Conservation (phyloP, 2,329 filamentous ascomycete genomes). For the Aureobasidium sp. region DNA sequence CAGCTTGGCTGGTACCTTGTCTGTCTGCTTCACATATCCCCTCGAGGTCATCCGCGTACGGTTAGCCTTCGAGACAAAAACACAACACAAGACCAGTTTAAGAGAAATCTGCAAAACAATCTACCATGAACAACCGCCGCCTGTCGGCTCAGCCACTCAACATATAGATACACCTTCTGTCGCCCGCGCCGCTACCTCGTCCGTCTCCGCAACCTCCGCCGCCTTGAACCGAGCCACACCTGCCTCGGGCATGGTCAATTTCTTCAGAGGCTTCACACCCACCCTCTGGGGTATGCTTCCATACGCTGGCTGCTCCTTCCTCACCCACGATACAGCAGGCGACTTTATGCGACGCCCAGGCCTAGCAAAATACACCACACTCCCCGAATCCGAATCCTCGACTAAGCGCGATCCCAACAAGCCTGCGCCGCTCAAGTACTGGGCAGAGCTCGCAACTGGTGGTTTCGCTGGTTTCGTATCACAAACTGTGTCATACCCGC, state of each 20-base stretch:
- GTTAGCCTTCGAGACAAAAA: constrained; percentile 86
- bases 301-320: constrained; percentile 90
- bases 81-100: constrained; percentile 60
- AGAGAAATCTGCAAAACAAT: constrained; percentile 75
- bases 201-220: constrained; percentile 34
- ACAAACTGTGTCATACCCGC: constrained; percentile 85
- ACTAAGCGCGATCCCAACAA: constrained; percentile 39
- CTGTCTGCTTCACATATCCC: constrained; percentile 93
- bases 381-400: constrained; percentile 41
- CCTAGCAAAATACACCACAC: constrained; percentile 65
- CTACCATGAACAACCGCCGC: constrained; percentile 61
- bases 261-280: constrained; percentile 88
- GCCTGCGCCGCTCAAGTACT: constrained; percentile 65
- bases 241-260: constrained; percentile 68
- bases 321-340: constrained; percentile 85
- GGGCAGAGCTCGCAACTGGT: constrained; percentile 78
- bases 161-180: constrained; percentile 18
- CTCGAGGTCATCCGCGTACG: constrained; percentile 88
- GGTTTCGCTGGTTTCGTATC: constrained; percentile 81
- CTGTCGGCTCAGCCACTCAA: constrained; percentile 16
- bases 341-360: constrained; percentile 67
- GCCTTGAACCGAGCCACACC: constrained; percentile 48
- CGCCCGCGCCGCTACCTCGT: constrained; percentile 28
- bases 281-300: constrained; percentile 93
- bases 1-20: constrained; percentile 72